Evolutionary conservation across 305 asterid species (phyloP).

Genomic region (Fraxinus sp.): DNA sequence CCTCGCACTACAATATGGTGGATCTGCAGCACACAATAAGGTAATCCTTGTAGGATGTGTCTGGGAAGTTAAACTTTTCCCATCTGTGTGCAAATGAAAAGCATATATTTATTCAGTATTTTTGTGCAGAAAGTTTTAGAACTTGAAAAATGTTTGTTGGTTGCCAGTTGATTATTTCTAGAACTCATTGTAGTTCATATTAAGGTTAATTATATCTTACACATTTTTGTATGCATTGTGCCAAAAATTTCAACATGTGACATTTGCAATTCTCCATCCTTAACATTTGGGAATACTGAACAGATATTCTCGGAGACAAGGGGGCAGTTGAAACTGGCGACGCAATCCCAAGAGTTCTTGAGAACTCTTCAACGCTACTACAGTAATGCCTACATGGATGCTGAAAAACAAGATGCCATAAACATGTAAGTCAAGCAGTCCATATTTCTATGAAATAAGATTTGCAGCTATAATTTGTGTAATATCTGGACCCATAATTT

Average conservation of each 20-base stretch:
- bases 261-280: not conserved
- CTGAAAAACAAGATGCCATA: conserved; percentile 89
- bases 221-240: not conserved
- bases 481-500: not conserved
- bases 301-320: conserved; percentile 90
- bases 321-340: conserved; percentile 97
- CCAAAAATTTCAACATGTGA: not conserved
- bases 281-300: conserved; percentile 19
- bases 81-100: not conserved
- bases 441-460: not conserved
- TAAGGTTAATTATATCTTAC: not conserved
- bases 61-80: not conserved
- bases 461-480: not conserved
- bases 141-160: conserved; percentile 6
- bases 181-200: not conserved
- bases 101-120: not conserved
- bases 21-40: conserved; percentile 98
- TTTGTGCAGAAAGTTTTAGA: not conserved
- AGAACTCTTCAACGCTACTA: conserved; percentile 85
- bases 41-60: conserved; percentile 34
- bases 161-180: not conserved
- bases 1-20: conserved; percentile 92
- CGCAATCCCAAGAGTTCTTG: conserved; percentile 79
- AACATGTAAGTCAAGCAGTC: conserved; percentile 61
- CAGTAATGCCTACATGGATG: conserved; percentile 91